Base-by-base conservation (phyloP, 2,329 filamentous ascomycete genomes). In the Scedosporium dehoogii region DNA sequence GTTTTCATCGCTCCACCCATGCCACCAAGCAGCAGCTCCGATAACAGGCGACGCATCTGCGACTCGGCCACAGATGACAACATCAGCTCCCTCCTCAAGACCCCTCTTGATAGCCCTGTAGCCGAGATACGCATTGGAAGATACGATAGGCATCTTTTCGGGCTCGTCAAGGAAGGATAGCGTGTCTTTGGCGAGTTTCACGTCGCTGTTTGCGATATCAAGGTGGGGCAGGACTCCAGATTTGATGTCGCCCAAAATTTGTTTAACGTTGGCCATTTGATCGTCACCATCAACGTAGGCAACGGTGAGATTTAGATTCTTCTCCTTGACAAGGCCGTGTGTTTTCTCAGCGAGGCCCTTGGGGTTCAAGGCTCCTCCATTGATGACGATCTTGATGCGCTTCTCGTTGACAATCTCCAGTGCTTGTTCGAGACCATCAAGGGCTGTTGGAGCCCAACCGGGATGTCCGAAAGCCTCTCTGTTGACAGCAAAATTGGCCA, bases 281-380 rank as follows among this genome's bases (percentile, higher is more conserved):
- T 77, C 75, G 55, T 77, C 75, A 0, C 75, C 75, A 6, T 74
- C 64, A 1, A 77, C 69, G 61, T 73, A 74, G 0, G 73, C 75
- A 14, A 78, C 70, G 12, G 73, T 71, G 6, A 72, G 66, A 48
- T 71, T 66, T 1, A 65, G 67, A 0, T 71, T 72, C 1, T 68
- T 64, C 5, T 68, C 63, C 10, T 61, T 67, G 48, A 77, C 71
- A n/a, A 70, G 69, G 6, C n/a, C 59, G 1, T 67, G 62, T 7
- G 70, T 64, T 53, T 66, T 69, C 59, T 78, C 67, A 0, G 80
- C 80, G 16, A 86, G 67, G 0, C 77, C 80, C 63, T 74, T 74
- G 0, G 83, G 83, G 63, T 85, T 81, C 16, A 81, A 74, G 2
- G 78, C 80, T 0, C 84, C 83, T 2, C 83, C 83, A 66, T 85